These are phyloP conservation scores for Magnaporthiopsis poae DNA, from an alignment of 2,329 filamentous ascomycete genomes.

Conservation along the genomic window DNA sequence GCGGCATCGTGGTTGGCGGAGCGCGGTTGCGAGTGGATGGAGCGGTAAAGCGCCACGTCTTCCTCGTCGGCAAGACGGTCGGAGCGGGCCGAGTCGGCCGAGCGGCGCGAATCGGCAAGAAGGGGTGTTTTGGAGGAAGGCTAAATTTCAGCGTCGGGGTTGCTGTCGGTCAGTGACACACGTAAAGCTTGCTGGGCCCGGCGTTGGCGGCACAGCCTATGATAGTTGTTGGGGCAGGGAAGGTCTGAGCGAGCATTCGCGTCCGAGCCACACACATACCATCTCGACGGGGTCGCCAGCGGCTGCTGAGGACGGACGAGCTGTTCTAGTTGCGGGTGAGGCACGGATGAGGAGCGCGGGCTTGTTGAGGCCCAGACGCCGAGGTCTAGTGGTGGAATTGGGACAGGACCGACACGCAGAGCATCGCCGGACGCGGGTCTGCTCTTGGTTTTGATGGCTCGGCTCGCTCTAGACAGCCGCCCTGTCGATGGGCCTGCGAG, in stretches of 20 bases:
- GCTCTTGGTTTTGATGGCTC: not conserved
- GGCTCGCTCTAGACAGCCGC: not conserved
- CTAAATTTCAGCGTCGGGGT: constrained; percentile 14
- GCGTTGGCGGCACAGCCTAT: not conserved
- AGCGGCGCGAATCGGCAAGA: constrained; percentile 24
- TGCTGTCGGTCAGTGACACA: not conserved
- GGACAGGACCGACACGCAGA: too few species aligned
- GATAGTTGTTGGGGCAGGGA: not conserved
- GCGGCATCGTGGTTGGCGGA: not conserved
- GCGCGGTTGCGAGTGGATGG: constrained; percentile 8
- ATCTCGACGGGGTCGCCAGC: not conserved
- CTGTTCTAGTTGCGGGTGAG: not conserved
- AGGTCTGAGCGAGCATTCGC: not conserved
- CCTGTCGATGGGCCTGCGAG: not conserved
- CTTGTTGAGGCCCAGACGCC: too few species aligned
- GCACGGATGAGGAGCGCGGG: not conserved
- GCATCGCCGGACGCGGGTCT: too few species aligned
- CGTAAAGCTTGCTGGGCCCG: not conserved
- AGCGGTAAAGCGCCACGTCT: constrained; percentile 22
- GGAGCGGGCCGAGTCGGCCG: constrained; percentile 20
- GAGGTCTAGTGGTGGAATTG: too few species aligned
- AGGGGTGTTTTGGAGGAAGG: constrained; percentile 35
- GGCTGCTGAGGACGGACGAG: not conserved
- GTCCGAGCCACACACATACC: not conserved
- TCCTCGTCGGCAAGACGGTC: constrained; percentile 22